phyloP scores from a whole-genome alignment of 139 green algal genomes.

The Picochlorum sp. region DNA sequence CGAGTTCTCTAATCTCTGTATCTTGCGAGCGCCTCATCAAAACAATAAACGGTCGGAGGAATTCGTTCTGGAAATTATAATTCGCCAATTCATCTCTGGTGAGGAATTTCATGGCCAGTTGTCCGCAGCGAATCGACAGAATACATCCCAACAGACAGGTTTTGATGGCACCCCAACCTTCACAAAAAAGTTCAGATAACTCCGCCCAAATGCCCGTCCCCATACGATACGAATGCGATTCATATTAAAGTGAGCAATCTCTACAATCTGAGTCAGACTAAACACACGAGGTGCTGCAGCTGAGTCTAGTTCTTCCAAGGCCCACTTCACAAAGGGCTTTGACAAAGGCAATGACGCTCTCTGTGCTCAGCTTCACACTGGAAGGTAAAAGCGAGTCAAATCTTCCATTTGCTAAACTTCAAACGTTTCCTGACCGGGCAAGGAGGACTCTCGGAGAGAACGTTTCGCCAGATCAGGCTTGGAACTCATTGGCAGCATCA shows the following conservation, averaged over 20 bases:
- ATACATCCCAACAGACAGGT: constrained; percentile 60
- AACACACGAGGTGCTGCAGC: constrained; percentile 72
- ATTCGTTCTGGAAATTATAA: constrained; percentile 99
- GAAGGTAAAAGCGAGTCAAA: constrained; percentile 60
- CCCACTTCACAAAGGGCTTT: constrained; percentile 61
- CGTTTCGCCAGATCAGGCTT: constrained; percentile 4
- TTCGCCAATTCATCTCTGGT: constrained; percentile 95
- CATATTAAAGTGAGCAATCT: constrained; percentile 99
- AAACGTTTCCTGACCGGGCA: constrained; percentile 39
- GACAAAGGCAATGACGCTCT: constrained; percentile 91
- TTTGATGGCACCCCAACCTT: constrained; percentile 63
- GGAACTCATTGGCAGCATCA: constrained; percentile 24
- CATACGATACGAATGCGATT: constrained; percentile 91
- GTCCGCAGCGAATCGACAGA: constrained; percentile 74
- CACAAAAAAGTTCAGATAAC: constrained; percentile 90
- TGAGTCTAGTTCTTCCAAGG: constrained; percentile 50
- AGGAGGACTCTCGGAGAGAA: neutral
- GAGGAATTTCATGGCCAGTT: constrained; percentile 87
- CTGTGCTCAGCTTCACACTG: constrained; percentile 36
- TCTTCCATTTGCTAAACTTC: constrained; percentile 41
- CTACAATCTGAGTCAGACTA: constrained; percentile 89
- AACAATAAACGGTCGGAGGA: constrained; percentile 94
- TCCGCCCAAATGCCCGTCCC: constrained; percentile 89
- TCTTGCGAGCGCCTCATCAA: constrained; percentile 80
- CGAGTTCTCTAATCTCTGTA: constrained; percentile 93